phyloP scores from a whole-genome alignment of 164 flowering plant genomes.

The Paratinospora sagittata region DNA sequence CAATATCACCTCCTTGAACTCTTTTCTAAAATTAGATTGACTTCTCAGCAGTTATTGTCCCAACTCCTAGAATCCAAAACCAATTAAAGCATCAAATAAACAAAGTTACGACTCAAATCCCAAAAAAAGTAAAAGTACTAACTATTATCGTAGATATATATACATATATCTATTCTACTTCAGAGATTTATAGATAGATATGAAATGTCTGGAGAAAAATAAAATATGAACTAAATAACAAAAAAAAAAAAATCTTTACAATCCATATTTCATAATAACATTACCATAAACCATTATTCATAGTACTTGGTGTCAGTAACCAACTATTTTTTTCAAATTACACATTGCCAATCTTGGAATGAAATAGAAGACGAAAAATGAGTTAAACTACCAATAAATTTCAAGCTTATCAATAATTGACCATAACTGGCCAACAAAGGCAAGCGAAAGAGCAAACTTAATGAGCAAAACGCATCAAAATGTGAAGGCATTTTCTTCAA shows the following conservation, averaged over 20 bases:
- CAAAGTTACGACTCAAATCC: conserved; percentile 12
- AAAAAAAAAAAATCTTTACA: not conserved
- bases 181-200: too few species aligned
- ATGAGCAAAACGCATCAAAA: not conserved
- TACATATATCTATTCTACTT: too few species aligned
- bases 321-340: too few species aligned
- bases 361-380: too few species aligned
- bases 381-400: not conserved
- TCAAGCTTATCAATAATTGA: not conserved
- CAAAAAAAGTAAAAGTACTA: not conserved
- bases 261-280: conserved; percentile 8
- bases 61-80: conserved; percentile 7
- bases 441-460: not conserved
- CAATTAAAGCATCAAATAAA: conserved; percentile 8
- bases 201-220: too few species aligned
- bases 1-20: conserved; percentile 16
- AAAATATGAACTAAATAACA: not conserved
- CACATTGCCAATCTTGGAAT: too few species aligned
- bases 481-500: not conserved
- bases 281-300: too few species aligned
- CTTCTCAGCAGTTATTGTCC: conserved; percentile 1
- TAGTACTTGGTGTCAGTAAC: too few species aligned
- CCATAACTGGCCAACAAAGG: not conserved
- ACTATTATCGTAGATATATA: too few species aligned
- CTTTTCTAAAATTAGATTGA: conserved; percentile 2